A percentile compares a stretch with the other conserved stretches of the same genome.
Evolutionary conservation across 2,329 filamentous ascomycete species (phyloP).

Genomic region (Neopestalotiopsis rosae): DNA sequence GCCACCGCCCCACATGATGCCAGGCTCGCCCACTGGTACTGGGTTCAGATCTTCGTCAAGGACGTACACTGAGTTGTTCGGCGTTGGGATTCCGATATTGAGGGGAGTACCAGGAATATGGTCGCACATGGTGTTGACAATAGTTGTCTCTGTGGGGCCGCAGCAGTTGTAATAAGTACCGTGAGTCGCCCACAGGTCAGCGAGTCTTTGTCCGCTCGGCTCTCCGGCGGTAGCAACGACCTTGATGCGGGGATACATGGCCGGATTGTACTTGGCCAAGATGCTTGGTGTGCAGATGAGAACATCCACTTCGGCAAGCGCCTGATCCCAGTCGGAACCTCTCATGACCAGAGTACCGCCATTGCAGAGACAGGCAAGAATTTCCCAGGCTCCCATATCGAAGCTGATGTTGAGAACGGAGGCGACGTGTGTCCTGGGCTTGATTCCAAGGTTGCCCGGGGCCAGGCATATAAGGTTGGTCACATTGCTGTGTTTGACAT

Average conservation of each 20-base stretch:
- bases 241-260: conserved; percentile 55
- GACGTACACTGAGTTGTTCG: conserved; percentile 62
- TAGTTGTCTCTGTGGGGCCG: conserved; percentile 65
- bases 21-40: conserved; percentile 52
- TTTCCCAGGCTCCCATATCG: conserved; percentile 68
- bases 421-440: conserved; percentile 55
- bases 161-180: conserved; percentile 61
- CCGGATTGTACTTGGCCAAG: conserved; percentile 52
- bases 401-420: conserved; percentile 64
- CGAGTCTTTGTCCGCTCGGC: conserved; percentile 51
- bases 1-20: conserved; percentile 63
- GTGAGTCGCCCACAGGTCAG: conserved; percentile 58
- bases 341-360: conserved; percentile 61
- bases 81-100: conserved; percentile 60
- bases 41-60: conserved; percentile 52
- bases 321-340: conserved; percentile 53
- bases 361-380: conserved; percentile 62
- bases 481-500: conserved; percentile 60
- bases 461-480: conserved; percentile 57
- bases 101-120: conserved; percentile 52
- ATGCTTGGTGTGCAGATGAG: conserved; percentile 62
- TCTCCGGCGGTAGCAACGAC: conserved; percentile 62
- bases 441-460: conserved; percentile 57
- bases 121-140: conserved; percentile 61
- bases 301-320: conserved; percentile 54